Conservation (phyloP, 805 yeast genomes). For the Yarrowia yakushimensis region DNA sequence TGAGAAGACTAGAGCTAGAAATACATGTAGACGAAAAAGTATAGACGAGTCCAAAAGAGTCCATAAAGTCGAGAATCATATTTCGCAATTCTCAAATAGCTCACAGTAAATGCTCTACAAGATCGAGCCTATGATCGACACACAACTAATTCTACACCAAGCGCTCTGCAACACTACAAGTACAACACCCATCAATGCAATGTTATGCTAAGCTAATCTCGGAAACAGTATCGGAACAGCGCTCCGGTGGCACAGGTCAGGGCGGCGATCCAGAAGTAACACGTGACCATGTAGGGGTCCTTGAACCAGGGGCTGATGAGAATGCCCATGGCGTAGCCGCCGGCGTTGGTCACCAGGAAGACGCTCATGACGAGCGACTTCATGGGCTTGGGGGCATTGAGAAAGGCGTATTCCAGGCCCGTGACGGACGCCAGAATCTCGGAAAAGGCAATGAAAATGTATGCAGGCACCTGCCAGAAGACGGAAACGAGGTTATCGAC, state of each 20-base stretch:
- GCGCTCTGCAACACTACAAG: no score
- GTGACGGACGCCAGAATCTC: slow-evolving; percentile 79
- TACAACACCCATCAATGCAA: no score
- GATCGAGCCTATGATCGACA: no score
- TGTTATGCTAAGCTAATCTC: no score
- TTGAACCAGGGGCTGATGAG: slow-evolving; percentile 62
- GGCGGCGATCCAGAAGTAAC: slow-evolving; percentile 59
- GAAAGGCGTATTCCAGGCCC: slow-evolving; percentile 81
- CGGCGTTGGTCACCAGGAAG: slow-evolving; percentile 66
- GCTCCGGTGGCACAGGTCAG: slow-evolving; percentile 58
- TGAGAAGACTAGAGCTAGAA: no score
- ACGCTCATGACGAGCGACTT: slow-evolving; percentile 58
- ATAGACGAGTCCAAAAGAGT: no score
- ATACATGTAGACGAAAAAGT: no score
- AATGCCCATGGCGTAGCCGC: slow-evolving; percentile 73
- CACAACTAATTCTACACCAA: no score
- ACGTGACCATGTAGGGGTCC: slow-evolving; percentile 69
- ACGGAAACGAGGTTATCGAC: slow-evolving; percentile 56
- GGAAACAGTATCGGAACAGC: slow-evolving; percentile 44
- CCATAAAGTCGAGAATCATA: no score
- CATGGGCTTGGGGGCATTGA: slow-evolving; percentile 72
- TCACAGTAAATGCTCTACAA: no score
- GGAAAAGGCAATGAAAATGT: slow-evolving; percentile 66
- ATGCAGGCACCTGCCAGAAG: slow-evolving; percentile 68
- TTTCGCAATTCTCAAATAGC: no score